Base-by-base conservation (phyloP, 2,329 filamentous ascomycete genomes). In the Didymella pomorum region DNA sequence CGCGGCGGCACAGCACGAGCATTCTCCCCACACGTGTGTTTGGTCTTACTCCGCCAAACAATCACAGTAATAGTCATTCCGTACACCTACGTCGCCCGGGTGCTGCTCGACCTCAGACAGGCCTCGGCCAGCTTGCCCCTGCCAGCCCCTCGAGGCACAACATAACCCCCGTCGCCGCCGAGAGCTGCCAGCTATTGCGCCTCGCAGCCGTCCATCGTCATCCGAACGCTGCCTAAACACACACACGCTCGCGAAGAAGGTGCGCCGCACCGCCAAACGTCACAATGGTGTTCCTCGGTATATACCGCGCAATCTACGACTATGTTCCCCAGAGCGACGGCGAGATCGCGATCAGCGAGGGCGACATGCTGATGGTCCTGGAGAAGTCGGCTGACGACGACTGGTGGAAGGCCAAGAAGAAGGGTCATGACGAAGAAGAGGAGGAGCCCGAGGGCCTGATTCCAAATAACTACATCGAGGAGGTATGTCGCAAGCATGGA, bases 321-420 rank as follows among this genome's bases (percentile, higher is more conserved):
- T 98, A 98, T 82, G 84, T 85, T 75, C 92, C 94, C 63, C 92
- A 96, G 78, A 88, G 87, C 69, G 89, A 92, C 71, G 90, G 90
- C 65, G 94, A 98, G 84, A 84, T 98, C 61, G 85, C 89, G 64
- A 90, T 98, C 70, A 82, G 80, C 55, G 93, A 97, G 73, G 93
- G 93, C 58, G 94, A 97, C 79, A 76, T 97, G 63, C 86, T 98
- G 59, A 97, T 93, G 78, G 84, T 97, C 57, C 80, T 96, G 56
- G 92, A 96, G 71, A 96, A 96, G 81, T 90, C 87, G 65, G 72
- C 76, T 46, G 81, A 83, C 16, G 89, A 90, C 76, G 87, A 92
- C 75, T 98, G 95, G 95, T 98, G 95, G 95, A 95, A 89, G 78
- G 92, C 91, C 46, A 97, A 96, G 83, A 97, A 96, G 83, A 92